Evolutionary conservation across 495 filamentous ascomycete species (phyloP).

Genomic region (Tuber indicum): DNA sequence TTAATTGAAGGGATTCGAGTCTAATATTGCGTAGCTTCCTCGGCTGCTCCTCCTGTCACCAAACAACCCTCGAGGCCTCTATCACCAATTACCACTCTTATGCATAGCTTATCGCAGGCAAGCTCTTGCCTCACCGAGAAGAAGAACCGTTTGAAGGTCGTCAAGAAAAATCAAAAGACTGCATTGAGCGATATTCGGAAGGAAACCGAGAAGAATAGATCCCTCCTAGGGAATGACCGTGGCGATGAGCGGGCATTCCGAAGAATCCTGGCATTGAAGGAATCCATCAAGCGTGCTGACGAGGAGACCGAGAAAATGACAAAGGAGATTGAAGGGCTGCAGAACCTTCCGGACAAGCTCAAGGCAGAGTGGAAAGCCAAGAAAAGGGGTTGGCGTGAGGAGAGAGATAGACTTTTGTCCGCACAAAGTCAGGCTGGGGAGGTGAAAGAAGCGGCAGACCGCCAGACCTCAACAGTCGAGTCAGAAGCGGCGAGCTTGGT

Average conservation of each 20-base stretch:
- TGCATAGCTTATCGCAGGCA: constrained; percentile 39
- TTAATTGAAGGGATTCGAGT: not conserved
- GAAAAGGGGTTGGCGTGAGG: constrained; percentile 36
- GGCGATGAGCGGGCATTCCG: constrained; percentile 41
- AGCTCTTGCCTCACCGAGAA: constrained; percentile 36
- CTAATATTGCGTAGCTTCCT: constrained; percentile 33
- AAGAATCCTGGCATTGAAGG: constrained; percentile 39
- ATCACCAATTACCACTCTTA: constrained; percentile 41
- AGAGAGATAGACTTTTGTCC: constrained; percentile 25
- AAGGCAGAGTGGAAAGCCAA: constrained; percentile 41
- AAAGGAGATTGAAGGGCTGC: constrained; percentile 30
- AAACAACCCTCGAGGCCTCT: constrained; percentile 39
- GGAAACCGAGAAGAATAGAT: constrained; percentile 41
- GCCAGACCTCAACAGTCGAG: constrained; percentile 34
- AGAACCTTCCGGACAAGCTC: constrained; percentile 35
- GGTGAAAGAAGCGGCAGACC: constrained; percentile 38
- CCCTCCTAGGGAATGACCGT: constrained; percentile 38
- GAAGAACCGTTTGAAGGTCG: constrained; percentile 33
- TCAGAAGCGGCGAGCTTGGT: constrained; percentile 34
- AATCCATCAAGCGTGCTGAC: constrained; percentile 41
- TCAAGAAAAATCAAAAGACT: constrained; percentile 39
- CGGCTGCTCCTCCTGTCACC: constrained; percentile 20
- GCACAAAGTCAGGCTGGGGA: constrained; percentile 35
- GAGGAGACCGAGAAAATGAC: constrained; percentile 40
- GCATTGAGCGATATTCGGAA: constrained; percentile 37